Evolutionary conservation across 1,284 basidiomycete genomes (phyloP).

Genomic region (Flammula alnicola): DNA sequence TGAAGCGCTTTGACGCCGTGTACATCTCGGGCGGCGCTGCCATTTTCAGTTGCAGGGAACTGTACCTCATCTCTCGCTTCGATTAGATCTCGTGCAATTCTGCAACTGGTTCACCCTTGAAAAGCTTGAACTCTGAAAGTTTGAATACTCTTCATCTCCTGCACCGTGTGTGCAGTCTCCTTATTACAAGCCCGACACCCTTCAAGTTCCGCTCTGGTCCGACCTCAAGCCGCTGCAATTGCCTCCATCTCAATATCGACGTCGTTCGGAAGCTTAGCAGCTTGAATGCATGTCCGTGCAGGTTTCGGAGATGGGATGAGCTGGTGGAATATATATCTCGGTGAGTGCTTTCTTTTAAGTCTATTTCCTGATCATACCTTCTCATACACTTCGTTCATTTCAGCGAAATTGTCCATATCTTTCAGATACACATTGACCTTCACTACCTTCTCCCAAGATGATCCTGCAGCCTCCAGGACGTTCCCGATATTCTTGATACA

Average conservation of each 20-base stretch:
- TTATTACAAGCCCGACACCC: too few species aligned
- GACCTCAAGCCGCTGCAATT: conserved; percentile 50
- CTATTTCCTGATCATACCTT: conserved; percentile 36
- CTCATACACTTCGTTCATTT: conserved; percentile 62
- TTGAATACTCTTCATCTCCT: too few species aligned
- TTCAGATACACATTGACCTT: conserved; percentile 66
- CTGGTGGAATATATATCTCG: conserved; percentile 26
- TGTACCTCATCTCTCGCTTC: too few species aligned
- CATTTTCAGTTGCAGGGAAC: too few species aligned
- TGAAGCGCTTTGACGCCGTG: too few species aligned
- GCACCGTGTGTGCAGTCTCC: too few species aligned
- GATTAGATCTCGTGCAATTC: too few species aligned
- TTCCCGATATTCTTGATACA: conserved; percentile 58
- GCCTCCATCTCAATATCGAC: conserved; percentile 83
- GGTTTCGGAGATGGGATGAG: conserved; percentile 69
- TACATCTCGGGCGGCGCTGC: too few species aligned
- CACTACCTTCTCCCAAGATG: conserved; percentile 61
- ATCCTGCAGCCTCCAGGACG: conserved; percentile 55
- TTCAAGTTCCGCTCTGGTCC: not conserved
- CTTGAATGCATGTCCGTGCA: conserved; percentile 80
- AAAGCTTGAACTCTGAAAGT: too few species aligned
- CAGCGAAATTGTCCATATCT: conserved; percentile 58
- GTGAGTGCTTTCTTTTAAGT: not conserved
- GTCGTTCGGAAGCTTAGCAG: conserved; percentile 75
- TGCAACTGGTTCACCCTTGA: too few species aligned